Percentiles rank a stretch among this genome's conserved stretches.
Conservation (phyloP, 192 early-diverging fungal genomes). For the Rhizophagus clarus region DNA sequence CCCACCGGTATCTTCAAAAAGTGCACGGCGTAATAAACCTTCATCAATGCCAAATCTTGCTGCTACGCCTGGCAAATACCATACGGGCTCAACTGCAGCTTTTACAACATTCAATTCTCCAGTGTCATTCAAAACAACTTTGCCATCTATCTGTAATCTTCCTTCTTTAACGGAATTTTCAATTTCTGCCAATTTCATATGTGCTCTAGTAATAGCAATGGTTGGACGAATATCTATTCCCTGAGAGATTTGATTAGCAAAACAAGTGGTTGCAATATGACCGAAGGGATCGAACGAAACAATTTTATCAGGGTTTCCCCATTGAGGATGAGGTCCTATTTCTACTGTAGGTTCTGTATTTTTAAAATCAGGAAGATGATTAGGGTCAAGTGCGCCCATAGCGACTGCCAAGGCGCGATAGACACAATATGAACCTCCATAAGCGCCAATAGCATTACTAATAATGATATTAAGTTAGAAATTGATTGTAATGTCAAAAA, state of each 20-base stretch:
- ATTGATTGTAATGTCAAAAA: neutral
- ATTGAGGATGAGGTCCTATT: conserved; percentile 78
- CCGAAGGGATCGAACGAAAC: conserved; percentile 95
- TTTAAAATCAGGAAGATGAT: conserved; percentile 83
- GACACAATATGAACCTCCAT: conserved; percentile 89
- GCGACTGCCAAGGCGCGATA: conserved; percentile 92
- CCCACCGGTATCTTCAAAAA: conserved; percentile 92
- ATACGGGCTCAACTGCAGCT: conserved; percentile 93
- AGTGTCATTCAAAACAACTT: conserved; percentile 71
- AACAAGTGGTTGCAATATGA: conserved; percentile 71
- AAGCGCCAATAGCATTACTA: conserved; percentile 93
- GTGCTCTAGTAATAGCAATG: conserved; percentile 92
- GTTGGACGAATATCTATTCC: conserved; percentile 88
- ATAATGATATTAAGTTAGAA: neutral
- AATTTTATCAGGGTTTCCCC: conserved; percentile 86
- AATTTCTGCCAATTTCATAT: conserved; percentile 92
- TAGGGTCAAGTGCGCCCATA: conserved; percentile 78
- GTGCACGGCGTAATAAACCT: conserved; percentile 74
- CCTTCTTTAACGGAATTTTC: conserved; percentile 70
- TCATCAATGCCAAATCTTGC: conserved; percentile 86
- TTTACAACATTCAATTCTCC: conserved; percentile 90
- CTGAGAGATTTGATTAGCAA: conserved; percentile 56
- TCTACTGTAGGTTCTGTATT: conserved; percentile 85
- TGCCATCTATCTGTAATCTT: conserved; percentile 74
- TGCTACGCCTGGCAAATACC: conserved; percentile 93